phyloP scores from a whole-genome alignment of 768 basidiomycete genomes.

The Amanita pseudoporphyria region DNA sequence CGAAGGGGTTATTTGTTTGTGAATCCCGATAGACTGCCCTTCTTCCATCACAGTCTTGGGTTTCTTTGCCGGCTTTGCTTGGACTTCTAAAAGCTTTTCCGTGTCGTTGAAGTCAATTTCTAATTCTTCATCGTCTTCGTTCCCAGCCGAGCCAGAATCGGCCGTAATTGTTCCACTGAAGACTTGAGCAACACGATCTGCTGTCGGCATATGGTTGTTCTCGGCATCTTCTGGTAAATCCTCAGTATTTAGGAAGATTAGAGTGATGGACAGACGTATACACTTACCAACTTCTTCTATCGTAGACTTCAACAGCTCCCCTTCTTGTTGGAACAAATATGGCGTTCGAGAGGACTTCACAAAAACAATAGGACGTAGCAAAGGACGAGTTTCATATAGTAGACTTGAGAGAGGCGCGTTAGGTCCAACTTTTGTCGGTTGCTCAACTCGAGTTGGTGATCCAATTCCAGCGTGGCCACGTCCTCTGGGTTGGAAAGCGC shows the following conservation, averaged over 20 bases:
- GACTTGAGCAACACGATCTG: slow-evolving; percentile 52
- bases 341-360: slow-evolving; percentile 47
- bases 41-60: slow-evolving; percentile 2
- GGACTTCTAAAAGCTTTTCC: slow-evolving; percentile 32
- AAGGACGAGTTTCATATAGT: slow-evolving; percentile 47
- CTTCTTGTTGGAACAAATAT: slow-evolving; percentile 45
- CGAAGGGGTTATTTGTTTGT: background rate
- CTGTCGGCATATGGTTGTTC: slow-evolving; percentile 55
- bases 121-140: slow-evolving; percentile 25
- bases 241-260: background rate
- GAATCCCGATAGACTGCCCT: slow-evolving; percentile 10
- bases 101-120: slow-evolving; percentile 62
- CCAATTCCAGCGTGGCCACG: slow-evolving; percentile 14
- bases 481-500: slow-evolving; percentile 2
- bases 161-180: slow-evolving; percentile 35
- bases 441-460: slow-evolving; percentile 12
- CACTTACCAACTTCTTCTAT: slow-evolving; percentile 43
- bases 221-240: slow-evolving; percentile 37
- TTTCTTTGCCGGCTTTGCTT: slow-evolving; percentile 11
- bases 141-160: slow-evolving; percentile 4
- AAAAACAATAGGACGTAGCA: slow-evolving; percentile 59
- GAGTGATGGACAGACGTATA: slow-evolving; percentile 4
- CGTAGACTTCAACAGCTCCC: slow-evolving; percentile 50
- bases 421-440: slow-evolving; percentile 14
- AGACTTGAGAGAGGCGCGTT: slow-evolving; percentile 46